Percentiles rank a stretch among this genome's conserved stretches.
phyloP scores from a whole-genome alignment of 495 filamentous ascomycete species.

The Massariosphaeria phaeospora region DNA sequence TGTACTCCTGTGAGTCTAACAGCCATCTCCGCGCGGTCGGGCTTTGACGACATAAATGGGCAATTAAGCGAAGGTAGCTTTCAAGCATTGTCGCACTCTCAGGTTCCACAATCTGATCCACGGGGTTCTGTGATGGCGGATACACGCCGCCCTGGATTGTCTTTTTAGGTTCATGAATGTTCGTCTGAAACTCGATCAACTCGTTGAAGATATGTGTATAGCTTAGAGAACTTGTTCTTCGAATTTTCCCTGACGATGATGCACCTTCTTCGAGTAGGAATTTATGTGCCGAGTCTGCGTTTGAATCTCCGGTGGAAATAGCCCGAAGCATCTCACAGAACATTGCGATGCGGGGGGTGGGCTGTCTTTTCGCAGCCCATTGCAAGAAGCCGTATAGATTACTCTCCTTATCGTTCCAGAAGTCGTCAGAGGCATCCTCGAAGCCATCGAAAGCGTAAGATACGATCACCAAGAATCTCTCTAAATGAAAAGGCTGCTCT shows the following conservation, averaged over 20 bases:
- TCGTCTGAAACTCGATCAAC: conserved; percentile 65
- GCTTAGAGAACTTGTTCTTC: conserved; percentile 71
- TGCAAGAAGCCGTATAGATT: conserved; percentile 90
- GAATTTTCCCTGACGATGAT: conserved; percentile 66
- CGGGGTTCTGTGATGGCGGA: conserved; percentile 54
- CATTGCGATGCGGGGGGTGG: conserved; percentile 85
- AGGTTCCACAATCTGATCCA: conserved; percentile 67
- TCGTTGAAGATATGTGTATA: conserved; percentile 93
- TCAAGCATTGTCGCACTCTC: conserved; percentile 90
- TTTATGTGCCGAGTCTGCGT: conserved; percentile 72
- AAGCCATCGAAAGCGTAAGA: conserved; percentile 84
- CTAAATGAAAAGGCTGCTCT: conserved; percentile 75
- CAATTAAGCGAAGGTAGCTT: conserved; percentile 81
- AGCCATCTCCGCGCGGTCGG: conserved; percentile 63
- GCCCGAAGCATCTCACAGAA: conserved; percentile 94
- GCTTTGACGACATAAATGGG: conserved; percentile 69
- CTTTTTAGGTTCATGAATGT: conserved; percentile 59
- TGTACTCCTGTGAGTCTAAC: conserved; percentile 54
- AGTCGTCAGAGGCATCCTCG: conserved; percentile 73
- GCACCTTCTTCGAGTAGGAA: conserved; percentile 86
- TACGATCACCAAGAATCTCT: conserved; percentile 87
- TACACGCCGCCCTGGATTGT: conserved; percentile 51
- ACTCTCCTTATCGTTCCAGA: conserved; percentile 84
- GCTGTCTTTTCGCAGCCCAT: conserved; percentile 88
- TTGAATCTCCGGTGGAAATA: conserved; percentile 72